These are phyloP conservation scores for Lentinula edodes DNA, from an alignment of 768 basidiomycete genomes.

Conservation along the genomic window DNA sequence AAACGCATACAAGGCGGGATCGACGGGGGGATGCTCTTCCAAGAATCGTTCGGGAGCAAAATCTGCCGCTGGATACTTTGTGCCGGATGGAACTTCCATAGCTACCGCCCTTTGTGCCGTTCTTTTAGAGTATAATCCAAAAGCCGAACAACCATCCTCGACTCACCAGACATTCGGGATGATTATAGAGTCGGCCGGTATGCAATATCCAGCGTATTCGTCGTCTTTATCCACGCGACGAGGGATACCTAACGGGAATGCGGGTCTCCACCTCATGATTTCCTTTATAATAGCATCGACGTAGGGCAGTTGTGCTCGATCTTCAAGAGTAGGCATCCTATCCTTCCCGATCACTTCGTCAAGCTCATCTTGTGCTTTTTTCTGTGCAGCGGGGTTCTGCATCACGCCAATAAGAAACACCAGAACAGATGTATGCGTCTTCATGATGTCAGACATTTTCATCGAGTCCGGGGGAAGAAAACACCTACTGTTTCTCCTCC, in stretches of 20 bases:
- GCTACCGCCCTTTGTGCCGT: constrained; percentile 1
- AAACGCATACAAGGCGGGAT: constrained; percentile 14
- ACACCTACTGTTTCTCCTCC: constrained; percentile 10
- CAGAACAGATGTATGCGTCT: constrained; percentile 9
- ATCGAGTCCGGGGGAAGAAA: background rate
- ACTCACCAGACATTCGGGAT: constrained; percentile 8
- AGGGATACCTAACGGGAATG: background rate
- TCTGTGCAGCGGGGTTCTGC: constrained; percentile 12
- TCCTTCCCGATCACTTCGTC: constrained; percentile 12
- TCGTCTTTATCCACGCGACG: background rate
- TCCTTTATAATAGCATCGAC: constrained; percentile 13
- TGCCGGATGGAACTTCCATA: background rate
- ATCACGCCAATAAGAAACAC: constrained; percentile 15
- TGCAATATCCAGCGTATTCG: constrained; percentile 4
- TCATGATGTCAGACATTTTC: background rate
- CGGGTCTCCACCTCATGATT: constrained; percentile 9
- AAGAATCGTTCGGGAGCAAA: constrained; percentile 1
- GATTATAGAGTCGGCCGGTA: constrained; percentile 3
- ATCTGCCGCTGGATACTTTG: background rate
- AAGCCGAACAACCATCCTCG: constrained; percentile 11
- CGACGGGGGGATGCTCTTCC: background rate
- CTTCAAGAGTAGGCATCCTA: constrained; percentile 7
- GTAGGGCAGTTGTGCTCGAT: constrained; percentile 11
- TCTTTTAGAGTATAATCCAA: background rate
- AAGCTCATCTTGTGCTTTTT: constrained; percentile 13